Conservation (phyloP, 176 grass and related monocot species). For the Ensete glaucum region DNA sequence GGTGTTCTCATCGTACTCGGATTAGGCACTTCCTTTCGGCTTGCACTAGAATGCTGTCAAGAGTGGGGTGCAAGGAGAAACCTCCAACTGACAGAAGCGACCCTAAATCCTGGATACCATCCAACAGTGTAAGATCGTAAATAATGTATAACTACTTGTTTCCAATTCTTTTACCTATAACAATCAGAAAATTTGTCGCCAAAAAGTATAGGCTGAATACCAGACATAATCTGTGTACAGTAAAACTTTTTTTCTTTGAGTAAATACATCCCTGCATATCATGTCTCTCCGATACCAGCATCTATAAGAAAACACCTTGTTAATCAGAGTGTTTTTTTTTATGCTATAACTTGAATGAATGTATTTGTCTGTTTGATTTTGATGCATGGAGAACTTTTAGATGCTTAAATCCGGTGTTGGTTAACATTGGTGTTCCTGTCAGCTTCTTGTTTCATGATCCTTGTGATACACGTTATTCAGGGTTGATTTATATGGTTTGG, state of each 20-base stretch:
- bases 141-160: no score
- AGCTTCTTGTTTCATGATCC: no score
- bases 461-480: no score
- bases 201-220: background rate
- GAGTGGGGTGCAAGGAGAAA: conserved; percentile 62
- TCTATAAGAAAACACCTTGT: background rate
- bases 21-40: conserved; percentile 80
- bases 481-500: no score
- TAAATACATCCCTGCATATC: no score
- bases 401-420: no score
- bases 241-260: no score
- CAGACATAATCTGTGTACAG: no score
- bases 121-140: conserved; percentile 44
- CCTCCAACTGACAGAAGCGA: conserved; percentile 50
- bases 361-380: background rate
- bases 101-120: conserved; percentile 50
- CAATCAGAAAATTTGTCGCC: background rate
- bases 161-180: no score
- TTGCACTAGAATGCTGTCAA: conserved; percentile 84
- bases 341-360: background rate
- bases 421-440: no score
- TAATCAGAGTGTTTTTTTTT: background rate
- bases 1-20: conserved; percentile 90
- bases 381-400: background rate
- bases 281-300: background rate